A percentile compares a stretch with the other conserved stretches of the same genome.
Conservation (phyloP, 2,329 filamentous ascomycete genomes). For the Geosmithia flava region DNA sequence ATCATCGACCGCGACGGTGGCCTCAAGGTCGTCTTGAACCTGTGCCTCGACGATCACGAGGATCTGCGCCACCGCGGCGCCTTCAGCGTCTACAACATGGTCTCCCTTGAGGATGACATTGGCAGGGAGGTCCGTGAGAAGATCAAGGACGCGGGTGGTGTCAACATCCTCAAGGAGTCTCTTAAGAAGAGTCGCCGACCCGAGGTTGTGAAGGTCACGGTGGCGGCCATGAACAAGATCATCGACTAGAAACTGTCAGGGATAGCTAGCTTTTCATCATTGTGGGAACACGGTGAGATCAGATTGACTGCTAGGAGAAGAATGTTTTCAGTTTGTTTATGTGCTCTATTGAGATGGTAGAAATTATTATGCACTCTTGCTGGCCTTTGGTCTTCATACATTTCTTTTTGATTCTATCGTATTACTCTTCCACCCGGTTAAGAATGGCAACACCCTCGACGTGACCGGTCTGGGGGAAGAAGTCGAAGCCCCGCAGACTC, state of each 20-base stretch:
- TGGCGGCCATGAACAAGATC: constrained; percentile 61
- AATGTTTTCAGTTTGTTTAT: not conserved
- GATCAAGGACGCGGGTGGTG: constrained; percentile 48
- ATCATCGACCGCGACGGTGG: constrained; percentile 62
- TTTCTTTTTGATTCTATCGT: not conserved
- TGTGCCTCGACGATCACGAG: constrained; percentile 64
- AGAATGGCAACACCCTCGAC: constrained; percentile 57
- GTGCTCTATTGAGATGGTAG: not conserved
- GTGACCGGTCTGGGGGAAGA: constrained; percentile 80
- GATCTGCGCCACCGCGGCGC: constrained; percentile 61
- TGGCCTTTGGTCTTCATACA: not conserved
- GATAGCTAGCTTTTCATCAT: too few species aligned
- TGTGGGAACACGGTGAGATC: not conserved
- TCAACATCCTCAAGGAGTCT: constrained; percentile 57
- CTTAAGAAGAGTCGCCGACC: constrained; percentile 56
- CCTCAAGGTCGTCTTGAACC: constrained; percentile 61
- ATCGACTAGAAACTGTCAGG: constrained; percentile 23
- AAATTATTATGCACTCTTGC: not conserved
- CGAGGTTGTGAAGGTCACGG: constrained; percentile 58
- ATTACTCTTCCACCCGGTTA: constrained; percentile 35
- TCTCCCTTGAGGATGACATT: constrained; percentile 51
- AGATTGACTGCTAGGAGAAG: not conserved
- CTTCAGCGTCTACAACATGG: constrained; percentile 63
- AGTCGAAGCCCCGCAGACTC: constrained; percentile 86
- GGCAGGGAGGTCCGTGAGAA: constrained; percentile 48